Conservation (phyloP, 495 filamentous ascomycete species). For the Annulohypoxylon nitens region DNA sequence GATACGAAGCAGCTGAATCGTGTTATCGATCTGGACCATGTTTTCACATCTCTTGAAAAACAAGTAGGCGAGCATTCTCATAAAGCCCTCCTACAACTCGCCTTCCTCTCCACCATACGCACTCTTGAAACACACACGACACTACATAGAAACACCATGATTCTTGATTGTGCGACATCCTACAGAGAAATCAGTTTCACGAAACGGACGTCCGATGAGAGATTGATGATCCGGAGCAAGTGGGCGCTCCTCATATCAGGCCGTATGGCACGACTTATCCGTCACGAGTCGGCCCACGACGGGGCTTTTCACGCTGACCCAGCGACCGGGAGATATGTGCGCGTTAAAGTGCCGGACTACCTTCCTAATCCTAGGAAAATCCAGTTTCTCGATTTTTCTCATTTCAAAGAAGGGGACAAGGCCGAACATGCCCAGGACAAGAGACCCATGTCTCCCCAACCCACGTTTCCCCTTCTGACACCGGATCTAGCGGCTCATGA, state of each 20-base stretch:
- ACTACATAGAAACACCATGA: not conserved
- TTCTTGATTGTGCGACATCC: not conserved
- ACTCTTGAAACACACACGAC: slow-evolving; percentile 11
- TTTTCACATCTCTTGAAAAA: slow-evolving; percentile 8
- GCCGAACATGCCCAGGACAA: not conserved
- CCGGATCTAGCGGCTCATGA: slow-evolving; percentile 8
- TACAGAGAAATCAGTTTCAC: no score
- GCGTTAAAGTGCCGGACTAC: not conserved
- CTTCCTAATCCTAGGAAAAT: slow-evolving; percentile 35
- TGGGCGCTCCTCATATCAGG: slow-evolving; percentile 27
- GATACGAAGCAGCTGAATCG: slow-evolving; percentile 4
- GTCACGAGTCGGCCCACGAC: not conserved
- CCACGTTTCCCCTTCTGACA: slow-evolving; percentile 35
- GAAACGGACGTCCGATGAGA: no score
- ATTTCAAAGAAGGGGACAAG: slow-evolving; percentile 7
- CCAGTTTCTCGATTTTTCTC: slow-evolving; percentile 33
- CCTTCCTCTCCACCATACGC: slow-evolving; percentile 30
- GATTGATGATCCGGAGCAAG: slow-evolving; percentile 34
- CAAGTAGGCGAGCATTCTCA: not conserved
- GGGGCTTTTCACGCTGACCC: no score
- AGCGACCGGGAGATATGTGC: not conserved
- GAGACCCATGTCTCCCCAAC: slow-evolving; percentile 9
- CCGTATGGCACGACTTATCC: slow-evolving; percentile 20
- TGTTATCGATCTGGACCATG: no score
- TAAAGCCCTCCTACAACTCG: slow-evolving; percentile 31